Conservation (phyloP, 1,284 basidiomycete species). For the Paramarasmius palmivorus region DNA sequence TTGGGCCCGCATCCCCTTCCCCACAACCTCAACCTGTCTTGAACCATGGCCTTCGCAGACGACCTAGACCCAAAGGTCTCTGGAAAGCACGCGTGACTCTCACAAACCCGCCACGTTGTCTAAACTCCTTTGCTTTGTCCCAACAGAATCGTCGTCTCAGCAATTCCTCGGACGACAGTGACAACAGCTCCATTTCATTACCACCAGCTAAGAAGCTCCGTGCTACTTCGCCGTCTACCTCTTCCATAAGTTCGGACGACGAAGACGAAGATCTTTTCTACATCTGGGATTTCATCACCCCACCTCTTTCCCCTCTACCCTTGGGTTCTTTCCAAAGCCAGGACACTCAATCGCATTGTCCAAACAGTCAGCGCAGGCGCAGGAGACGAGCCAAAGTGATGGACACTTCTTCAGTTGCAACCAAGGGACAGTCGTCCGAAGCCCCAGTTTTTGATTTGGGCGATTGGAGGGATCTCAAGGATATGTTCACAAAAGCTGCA, state of each 20-base stretch:
- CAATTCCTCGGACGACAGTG: conserved; percentile 22
- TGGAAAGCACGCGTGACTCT: conserved; percentile 48
- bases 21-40: too few species aligned
- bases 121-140: conserved; percentile 2
- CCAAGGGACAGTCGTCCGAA: conserved; percentile 20
- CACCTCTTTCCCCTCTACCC: conserved; percentile 2
- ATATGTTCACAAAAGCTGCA: conserved; percentile 54
- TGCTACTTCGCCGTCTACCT: conserved; percentile 14
- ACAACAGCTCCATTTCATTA: conserved; percentile 18
- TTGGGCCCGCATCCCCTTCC: too few species aligned
- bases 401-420: conserved; percentile 38
- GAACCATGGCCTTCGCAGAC: too few species aligned
- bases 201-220: conserved; percentile 13
- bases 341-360: conserved; percentile 2
- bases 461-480: conserved; percentile 68
- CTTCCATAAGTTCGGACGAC: conserved; percentile 28
- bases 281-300: conserved; percentile 30
- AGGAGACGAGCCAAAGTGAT: conserved; percentile 35
- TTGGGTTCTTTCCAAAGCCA: background rate
- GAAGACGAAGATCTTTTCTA: conserved; percentile 30
- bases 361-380: conserved; percentile 27
- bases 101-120: conserved; percentile 27
- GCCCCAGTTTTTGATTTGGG: conserved; percentile 37
- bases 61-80: conserved; percentile 39
- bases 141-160: conserved; percentile 6